A percentile compares a stretch with the other conserved stretches of the same genome.
Evolutionary conservation across 1,139 yeast species (phyloP).

Genomic region (Nadsonia commutata): DNA sequence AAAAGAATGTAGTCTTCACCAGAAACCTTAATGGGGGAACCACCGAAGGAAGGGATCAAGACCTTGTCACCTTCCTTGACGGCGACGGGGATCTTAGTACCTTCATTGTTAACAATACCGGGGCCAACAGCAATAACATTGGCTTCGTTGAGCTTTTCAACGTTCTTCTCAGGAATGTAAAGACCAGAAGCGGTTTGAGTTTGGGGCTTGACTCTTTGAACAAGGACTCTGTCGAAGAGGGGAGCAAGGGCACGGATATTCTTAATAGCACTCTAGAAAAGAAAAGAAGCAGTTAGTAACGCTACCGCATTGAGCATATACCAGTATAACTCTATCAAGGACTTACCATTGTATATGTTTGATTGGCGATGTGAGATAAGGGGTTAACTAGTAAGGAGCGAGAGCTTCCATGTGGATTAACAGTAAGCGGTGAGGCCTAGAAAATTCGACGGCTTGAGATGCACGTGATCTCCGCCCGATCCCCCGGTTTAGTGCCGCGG

Average conservation of each 20-base stretch:
- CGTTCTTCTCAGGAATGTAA: slow-evolving; percentile 92
- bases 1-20: slow-evolving; percentile 38
- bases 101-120: slow-evolving; percentile 45
- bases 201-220: slow-evolving; percentile 85
- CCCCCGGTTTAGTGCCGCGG: no score
- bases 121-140: slow-evolving; percentile 30
- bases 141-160: slow-evolving; percentile 66
- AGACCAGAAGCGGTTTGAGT: slow-evolving; percentile 90
- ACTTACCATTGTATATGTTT: no score
- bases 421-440: no score
- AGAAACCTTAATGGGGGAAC: slow-evolving; percentile 75
- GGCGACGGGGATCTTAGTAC: slow-evolving; percentile 53
- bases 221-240: slow-evolving; percentile 86
- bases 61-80: slow-evolving; percentile 87
- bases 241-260: slow-evolving; percentile 83
- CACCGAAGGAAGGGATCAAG: slow-evolving; percentile 81
- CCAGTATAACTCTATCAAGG: no score
- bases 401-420: no score
- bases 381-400: no score
- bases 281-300: background rate
- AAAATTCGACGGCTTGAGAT: no score
- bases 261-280: slow-evolving; percentile 36
- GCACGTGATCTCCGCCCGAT: no score
- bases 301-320: no score
- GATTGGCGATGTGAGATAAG: no score